phyloP scores from a whole-genome alignment of 163 green algal genomes.

The Scenedesmus sp. region DNA sequence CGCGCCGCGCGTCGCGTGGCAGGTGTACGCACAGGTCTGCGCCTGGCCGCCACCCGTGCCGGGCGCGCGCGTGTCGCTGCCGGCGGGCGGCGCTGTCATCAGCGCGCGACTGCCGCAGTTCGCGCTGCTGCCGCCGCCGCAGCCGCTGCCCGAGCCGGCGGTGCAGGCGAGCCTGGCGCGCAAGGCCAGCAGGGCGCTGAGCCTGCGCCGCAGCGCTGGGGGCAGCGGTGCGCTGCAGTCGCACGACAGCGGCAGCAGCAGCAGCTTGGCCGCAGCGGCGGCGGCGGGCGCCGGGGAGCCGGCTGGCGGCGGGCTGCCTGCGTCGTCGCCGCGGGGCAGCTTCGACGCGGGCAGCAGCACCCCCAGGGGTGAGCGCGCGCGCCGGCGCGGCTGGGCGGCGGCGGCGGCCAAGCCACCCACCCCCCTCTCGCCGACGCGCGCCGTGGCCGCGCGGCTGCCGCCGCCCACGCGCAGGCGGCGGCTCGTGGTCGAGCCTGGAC shows the following conservation, averaged over 20 bases:
- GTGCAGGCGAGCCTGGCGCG: background rate
- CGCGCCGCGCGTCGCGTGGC: background rate
- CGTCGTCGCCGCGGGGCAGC: background rate
- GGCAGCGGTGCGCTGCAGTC: background rate
- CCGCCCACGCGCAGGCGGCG: too few relatives aligned
- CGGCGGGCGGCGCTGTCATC: background rate
- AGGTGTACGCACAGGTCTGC: constrained; percentile 10
- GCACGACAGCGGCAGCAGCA: background rate
- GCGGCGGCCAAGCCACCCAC: too few relatives aligned
- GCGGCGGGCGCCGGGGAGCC: background rate
- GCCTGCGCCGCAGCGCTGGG: background rate
- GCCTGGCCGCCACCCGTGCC: constrained; percentile 19
- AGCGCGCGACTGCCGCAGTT: constrained; percentile 7
- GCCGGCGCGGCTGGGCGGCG: background rate
- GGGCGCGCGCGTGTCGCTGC: constrained; percentile 15
- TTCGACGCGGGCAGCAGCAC: background rate
- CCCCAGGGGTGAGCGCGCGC: background rate
- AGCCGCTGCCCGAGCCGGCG: background rate
- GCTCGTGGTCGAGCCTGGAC: too few relatives aligned
- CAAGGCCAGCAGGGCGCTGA: background rate
- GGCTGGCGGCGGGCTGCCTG: too few relatives aligned
- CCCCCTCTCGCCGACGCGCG: too few relatives aligned
- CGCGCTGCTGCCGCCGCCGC: constrained; percentile 25
- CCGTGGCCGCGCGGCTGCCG: too few relatives aligned
- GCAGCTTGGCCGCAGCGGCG: constrained; percentile 5